Conservation (phyloP, 306 rosid genomes). For the Sesbania bispinosa region DNA sequence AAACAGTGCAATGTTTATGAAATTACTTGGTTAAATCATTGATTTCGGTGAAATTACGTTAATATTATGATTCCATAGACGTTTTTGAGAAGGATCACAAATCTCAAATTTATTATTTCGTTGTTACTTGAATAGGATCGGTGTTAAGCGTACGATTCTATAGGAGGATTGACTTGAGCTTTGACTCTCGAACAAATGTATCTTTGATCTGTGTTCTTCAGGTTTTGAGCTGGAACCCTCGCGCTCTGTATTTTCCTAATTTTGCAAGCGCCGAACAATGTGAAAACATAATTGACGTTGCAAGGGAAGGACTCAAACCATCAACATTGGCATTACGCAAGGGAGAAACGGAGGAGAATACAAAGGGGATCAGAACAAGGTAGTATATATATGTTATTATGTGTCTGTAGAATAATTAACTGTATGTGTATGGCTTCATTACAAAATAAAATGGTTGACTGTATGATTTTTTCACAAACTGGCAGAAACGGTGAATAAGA, state of each 20-base stretch:
- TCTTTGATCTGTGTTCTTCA: constrained; percentile 27
- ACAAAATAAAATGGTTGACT: background rate
- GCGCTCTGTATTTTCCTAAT: constrained; percentile 78
- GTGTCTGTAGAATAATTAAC: constrained; percentile 5
- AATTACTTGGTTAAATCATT: background rate
- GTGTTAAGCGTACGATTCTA: background rate
- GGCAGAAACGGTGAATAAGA: background rate
- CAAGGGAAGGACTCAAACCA: constrained; percentile 55
- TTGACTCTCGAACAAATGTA: constrained; percentile 2
- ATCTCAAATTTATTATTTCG: background rate
- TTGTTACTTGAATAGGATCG: background rate
- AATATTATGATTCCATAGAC: constrained; percentile 8
- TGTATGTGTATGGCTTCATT: background rate
- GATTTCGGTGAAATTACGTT: constrained; percentile 3
- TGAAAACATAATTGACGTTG: constrained; percentile 48
- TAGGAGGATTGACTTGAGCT: constrained; percentile 17
- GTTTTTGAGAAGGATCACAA: background rate
- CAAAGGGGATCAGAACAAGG: constrained; percentile 85
- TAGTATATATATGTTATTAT: constrained; percentile 16
- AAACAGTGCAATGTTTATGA: background rate
- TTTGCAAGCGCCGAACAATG: constrained; percentile 85
- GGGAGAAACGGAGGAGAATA: constrained; percentile 63
- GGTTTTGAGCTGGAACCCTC: constrained; percentile 92
- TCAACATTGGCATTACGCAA: constrained; percentile 63
- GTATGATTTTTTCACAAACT: background rate